Conservation (phyloP, 2,329 filamentous ascomycete species). For the Botrytis paeoniae region DNA sequence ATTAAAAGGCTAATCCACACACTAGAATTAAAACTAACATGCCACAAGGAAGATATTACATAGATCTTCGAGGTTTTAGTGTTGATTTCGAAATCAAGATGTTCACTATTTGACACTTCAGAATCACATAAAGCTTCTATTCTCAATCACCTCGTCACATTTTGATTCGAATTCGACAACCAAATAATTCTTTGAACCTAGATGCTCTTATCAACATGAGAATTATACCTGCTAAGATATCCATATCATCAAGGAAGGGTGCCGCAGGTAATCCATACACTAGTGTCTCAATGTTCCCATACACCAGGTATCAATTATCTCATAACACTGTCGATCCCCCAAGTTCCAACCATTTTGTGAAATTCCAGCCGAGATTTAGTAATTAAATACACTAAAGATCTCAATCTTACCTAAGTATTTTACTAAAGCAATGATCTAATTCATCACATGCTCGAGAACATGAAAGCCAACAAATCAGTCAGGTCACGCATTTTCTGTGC, state of each 20-base stretch:
- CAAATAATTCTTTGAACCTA: neutral
- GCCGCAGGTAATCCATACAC: neutral
- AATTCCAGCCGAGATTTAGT: neutral
- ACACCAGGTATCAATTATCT: neutral
- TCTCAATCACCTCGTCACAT: neutral
- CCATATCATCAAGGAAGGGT: neutral
- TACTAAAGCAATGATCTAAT: neutral
- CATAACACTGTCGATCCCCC: neutral
- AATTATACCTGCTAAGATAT: neutral
- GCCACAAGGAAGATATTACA: neutral
- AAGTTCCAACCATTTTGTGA: neutral
- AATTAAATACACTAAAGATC: neutral
- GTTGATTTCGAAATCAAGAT: neutral
- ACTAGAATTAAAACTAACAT: neutral
- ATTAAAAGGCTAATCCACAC: neutral
- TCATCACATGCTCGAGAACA: neutral
- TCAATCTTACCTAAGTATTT: neutral
- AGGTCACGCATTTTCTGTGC: neutral
- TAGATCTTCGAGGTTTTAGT: neutral
- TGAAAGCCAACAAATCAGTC: neutral
- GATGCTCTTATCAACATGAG: neutral
- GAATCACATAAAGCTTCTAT: neutral
- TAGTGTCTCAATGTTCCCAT: neutral
- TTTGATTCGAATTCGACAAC: neutral
- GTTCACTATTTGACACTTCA: neutral